phyloP scores from a whole-genome alignment of 1,139 yeast species.

The Diutina sp. region DNA sequence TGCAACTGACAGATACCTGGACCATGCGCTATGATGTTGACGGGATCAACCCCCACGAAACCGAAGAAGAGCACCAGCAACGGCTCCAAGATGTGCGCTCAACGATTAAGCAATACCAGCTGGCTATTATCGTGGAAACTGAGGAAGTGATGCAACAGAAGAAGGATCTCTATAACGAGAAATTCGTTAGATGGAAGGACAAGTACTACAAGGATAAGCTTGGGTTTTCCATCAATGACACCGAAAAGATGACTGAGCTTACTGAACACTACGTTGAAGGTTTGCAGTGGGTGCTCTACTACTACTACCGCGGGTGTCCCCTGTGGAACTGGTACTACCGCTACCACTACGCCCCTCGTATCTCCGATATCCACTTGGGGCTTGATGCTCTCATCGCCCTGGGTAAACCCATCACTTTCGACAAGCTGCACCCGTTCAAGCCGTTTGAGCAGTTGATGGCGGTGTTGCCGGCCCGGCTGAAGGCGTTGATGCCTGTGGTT shows the following conservation, averaged over 20 bases:
- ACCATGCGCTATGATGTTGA: conserved; percentile 10
- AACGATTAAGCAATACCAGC: conserved; percentile 63
- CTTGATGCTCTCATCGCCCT: conserved; percentile 31
- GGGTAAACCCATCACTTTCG: conserved; percentile 38
- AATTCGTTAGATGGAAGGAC: conserved; percentile 76
- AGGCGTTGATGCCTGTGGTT: conserved; percentile 78
- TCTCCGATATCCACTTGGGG: conserved; percentile 65
- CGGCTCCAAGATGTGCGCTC: conserved; percentile 83
- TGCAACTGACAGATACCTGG: conserved; percentile 6
- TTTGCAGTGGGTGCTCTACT: conserved; percentile 84
- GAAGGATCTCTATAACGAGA: conserved; percentile 53
- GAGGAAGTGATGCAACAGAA: conserved; percentile 44
- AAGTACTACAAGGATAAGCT: conserved; percentile 70
- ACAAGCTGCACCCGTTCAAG: conserved; percentile 66
- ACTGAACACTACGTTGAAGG: conserved; percentile 81
- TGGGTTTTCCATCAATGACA: conserved; percentile 46
- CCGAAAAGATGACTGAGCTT: conserved; percentile 43
- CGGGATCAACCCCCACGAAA: conserved; percentile 5
- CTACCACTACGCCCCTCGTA: conserved; percentile 96
- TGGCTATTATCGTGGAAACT: conserved; percentile 51
- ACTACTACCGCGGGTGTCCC: conserved; percentile 95
- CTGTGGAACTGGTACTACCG: conserved; percentile 99
- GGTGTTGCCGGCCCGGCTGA: conserved; percentile 92
- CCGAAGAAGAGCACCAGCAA: conserved; percentile 42
- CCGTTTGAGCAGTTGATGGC: conserved; percentile 98